These are phyloP conservation scores for Brettanomyces nanus DNA, from an alignment of 805 yeast genomes.

Conservation along the genomic window DNA sequence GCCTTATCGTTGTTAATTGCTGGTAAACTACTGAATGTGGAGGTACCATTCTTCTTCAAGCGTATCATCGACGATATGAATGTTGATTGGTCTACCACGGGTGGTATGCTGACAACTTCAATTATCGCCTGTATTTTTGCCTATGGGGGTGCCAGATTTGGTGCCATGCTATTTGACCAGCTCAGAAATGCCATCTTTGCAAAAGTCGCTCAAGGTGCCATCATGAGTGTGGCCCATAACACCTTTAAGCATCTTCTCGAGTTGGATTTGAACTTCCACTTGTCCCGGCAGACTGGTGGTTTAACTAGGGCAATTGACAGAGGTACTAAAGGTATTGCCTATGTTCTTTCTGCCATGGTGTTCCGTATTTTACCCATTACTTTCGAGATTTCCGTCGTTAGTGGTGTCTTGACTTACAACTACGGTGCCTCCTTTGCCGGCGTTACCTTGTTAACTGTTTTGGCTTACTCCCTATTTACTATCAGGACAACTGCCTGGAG, in stretches of 20 bases:
- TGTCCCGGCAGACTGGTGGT: conserved; percentile 92
- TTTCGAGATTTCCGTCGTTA: conserved; percentile 86
- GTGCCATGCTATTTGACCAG: conserved; percentile 92
- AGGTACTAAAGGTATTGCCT: conserved; percentile 95
- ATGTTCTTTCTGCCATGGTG: conserved; percentile 92
- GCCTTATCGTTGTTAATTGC: conserved; percentile 70
- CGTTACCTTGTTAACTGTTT: conserved; percentile 81
- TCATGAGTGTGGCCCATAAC: conserved; percentile 78
- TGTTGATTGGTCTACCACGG: conserved; percentile 65
- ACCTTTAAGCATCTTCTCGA: conserved; percentile 79
- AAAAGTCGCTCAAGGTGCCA: conserved; percentile 89
- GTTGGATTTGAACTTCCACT: conserved; percentile 83
- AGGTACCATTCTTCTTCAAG: conserved; percentile 92
- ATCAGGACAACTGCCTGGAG: conserved; percentile 95
- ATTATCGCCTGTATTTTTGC: conserved; percentile 68
- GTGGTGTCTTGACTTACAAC: conserved; percentile 89
- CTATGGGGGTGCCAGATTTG: conserved; percentile 90
- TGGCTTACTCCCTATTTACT: conserved; percentile 81
- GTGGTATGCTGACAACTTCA: conserved; percentile 50
- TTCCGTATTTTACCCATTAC: conserved; percentile 91
- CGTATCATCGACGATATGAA: conserved; percentile 88
- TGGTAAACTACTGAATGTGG: conserved; percentile 83
- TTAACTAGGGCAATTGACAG: conserved; percentile 93
- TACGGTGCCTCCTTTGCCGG: conserved; percentile 87
- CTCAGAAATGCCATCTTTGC: conserved; percentile 93